Evolutionary conservation across 495 filamentous ascomycete species (phyloP), one percentile per base, ranked within the genome.

Genomic region (Mycothermus thermophilus): DNA sequence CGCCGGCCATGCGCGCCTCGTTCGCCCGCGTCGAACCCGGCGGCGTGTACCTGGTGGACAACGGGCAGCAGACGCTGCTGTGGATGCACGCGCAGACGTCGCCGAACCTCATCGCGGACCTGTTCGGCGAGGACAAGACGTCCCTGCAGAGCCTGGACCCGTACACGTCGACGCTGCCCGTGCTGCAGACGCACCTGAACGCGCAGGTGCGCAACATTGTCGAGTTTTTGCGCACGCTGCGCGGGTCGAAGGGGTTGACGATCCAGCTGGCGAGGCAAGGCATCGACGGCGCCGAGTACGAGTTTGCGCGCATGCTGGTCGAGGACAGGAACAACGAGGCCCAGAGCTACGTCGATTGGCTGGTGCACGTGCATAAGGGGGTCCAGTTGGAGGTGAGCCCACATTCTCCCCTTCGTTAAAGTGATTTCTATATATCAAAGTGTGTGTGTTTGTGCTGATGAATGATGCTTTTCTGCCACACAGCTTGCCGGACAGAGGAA

Each of bases 251-350:
- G 60, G 82, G 79, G 11, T 61, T 93, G 35, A 81, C 82, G 8
- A 72, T 99, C 32, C 90, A 99, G 59, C 55, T 99, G 17, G 90
- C 90, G 5, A 67, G 90, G 17, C 90, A 99, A 59, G 86, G 87
- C 1, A 63, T 96, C 2, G 90, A 99, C 48, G 90, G 90, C 0
- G 83, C 86, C 1, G 90, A 99, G 59, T 95, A 82, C 43, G 90
- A 99, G 58, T 99, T 95, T 61, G 90, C 92, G 26, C 64, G 85
- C 27, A 60, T 86, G 54, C 58, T 99, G 44, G 73, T 93, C 32
- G 90, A 99, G 61, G 90, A 99, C 52, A 71, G 90, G 43, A 96
- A 96, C 57, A 93, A 92, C 43, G 90, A 99, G 59, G 90, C 90
- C 21, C 83, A 88, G 57, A 88, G 80, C 46, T 96, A 99, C 60